These are phyloP conservation scores for Cudoniella acicularis DNA, from an alignment of 495 filamentous ascomycete species.

Conservation along the genomic window DNA sequence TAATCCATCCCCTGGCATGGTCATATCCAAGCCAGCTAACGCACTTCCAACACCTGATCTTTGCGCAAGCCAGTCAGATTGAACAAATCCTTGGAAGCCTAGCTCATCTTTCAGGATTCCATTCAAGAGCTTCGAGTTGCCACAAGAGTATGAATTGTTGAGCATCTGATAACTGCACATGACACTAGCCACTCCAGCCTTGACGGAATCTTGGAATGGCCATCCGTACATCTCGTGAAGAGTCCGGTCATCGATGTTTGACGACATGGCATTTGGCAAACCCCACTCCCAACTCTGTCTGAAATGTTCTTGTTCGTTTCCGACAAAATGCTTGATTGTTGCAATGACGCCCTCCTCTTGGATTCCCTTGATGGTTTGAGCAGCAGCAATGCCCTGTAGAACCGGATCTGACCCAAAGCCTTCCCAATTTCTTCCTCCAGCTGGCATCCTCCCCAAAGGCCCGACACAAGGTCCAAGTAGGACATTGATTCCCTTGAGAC, in stretches of 20 bases:
- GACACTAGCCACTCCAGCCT: conserved; percentile 73
- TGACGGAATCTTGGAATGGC: conserved; percentile 85
- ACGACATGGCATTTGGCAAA: conserved; percentile 67
- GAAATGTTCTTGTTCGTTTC: conserved; percentile 89
- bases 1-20: conserved; percentile 89
- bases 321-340: conserved; percentile 76
- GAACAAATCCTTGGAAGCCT: conserved; percentile 91
- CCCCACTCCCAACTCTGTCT: conserved; percentile 73
- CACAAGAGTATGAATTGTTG: conserved; percentile 88
- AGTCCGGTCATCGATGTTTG: conserved; percentile 78
- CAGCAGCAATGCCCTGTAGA: conserved; percentile 62
- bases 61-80: conserved; percentile 92
- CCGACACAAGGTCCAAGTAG: conserved; percentile 76
- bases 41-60: conserved; percentile 75
- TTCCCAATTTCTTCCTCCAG: conserved; percentile 91
- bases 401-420: conserved; percentile 78
- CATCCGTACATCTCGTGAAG: conserved; percentile 84
- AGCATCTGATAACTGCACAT: conserved; percentile 80
- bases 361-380: conserved; percentile 68
- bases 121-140: conserved; percentile 89
- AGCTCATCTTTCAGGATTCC: conserved; percentile 92
- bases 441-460: conserved; percentile 74
- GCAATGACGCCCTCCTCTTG: conserved; percentile 79
- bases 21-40: conserved; percentile 86
- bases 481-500: conserved; percentile 69